These are phyloP conservation scores for Amaranthus palmeri DNA, from an alignment of 148 eudicot species.

Conservation along the genomic window DNA sequence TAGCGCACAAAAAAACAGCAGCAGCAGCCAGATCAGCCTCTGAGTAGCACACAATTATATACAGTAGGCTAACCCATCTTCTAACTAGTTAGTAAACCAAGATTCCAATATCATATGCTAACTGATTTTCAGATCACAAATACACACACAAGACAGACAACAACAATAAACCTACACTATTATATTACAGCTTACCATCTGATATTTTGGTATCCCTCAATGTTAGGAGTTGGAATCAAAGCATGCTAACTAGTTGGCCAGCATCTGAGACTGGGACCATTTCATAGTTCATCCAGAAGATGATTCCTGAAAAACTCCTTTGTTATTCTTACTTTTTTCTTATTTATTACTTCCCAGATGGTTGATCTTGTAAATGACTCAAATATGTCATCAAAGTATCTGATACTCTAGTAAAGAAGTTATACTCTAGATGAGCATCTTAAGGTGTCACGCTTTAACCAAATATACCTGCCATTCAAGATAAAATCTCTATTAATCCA, in stretches of 20 bases:
- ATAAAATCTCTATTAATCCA: not conserved
- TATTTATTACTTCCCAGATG: not conserved
- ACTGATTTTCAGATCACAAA: constrained; percentile 9
- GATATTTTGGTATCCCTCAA: constrained; percentile 4
- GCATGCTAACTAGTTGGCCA: not conserved
- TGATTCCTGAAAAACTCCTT: not conserved
- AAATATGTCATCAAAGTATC: not conserved
- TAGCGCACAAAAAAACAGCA: no score
- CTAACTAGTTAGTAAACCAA: constrained; percentile 9
- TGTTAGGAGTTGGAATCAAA: constrained; percentile 13
- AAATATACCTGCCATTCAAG: constrained; percentile 11
- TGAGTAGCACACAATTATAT: constrained; percentile 19
- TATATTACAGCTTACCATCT: constrained; percentile 12
- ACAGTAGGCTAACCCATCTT: constrained; percentile 3
- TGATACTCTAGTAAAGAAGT: constrained; percentile 4
- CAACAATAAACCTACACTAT: constrained; percentile 2
- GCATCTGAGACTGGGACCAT: constrained; percentile 4
- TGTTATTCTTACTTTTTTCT: not conserved
- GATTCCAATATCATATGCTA: constrained; percentile 20
- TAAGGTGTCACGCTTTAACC: not conserved
- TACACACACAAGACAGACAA: not conserved
- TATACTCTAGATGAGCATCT: not conserved
- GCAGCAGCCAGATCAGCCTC: no score
- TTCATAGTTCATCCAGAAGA: constrained; percentile 1
- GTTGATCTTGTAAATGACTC: constrained; percentile 5